Base-by-base conservation (phyloP, 2,329 filamentous ascomycete species). In the Ceratocystis eucalypticola region DNA sequence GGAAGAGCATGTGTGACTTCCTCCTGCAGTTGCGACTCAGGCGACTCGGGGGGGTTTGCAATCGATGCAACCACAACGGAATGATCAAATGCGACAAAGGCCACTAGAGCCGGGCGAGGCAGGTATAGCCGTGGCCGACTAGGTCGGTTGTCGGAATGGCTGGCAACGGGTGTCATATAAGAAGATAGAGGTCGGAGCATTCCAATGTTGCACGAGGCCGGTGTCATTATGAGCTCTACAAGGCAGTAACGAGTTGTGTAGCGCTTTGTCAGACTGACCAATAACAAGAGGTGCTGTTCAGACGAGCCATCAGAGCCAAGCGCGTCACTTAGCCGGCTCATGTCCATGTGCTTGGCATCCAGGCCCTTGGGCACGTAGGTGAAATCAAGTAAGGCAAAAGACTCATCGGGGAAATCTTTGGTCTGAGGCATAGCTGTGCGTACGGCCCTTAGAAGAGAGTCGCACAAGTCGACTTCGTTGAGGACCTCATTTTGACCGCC, bases 31-130 rank as follows among this genome's bases (percentile, higher is more conserved):
- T 96, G 91, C 1, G 84, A 84, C 63, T 91, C 88, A 6, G 90
- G 89, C 1, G 86, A 87, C 55, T 89, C 85, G 15, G 85, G 83
- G 1, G 82, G 79, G 62, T 81, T 81, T 2, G 82, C 81, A 61
- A 96, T 82, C 0, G 91, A 96, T 6, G 88, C 81, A 30, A 97
- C 77, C 22, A 94, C 83, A 30, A 94, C 81, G 3, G 90, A 89
- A 69, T 87, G 84, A 67, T 88, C 87, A 70, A 96, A 91, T 0
- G 93, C 80, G 48, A 94, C 76, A 73, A 92, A 96, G 5, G 90
- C 91, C 28, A 92, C 88, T 50, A 94, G 82, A 8, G 85, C 86
- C 17, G 91, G 88, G 63, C 83, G 84, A 4, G 94, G 91, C 17
- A 97, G 79, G 69, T 93, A 86, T 20, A 99, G 73, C 65, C 84